Percentiles rank a stretch among this genome's conserved stretches.
Conservation (phyloP, 2,329 filamentous ascomycete species). For the Fusarium nematophilum region DNA sequence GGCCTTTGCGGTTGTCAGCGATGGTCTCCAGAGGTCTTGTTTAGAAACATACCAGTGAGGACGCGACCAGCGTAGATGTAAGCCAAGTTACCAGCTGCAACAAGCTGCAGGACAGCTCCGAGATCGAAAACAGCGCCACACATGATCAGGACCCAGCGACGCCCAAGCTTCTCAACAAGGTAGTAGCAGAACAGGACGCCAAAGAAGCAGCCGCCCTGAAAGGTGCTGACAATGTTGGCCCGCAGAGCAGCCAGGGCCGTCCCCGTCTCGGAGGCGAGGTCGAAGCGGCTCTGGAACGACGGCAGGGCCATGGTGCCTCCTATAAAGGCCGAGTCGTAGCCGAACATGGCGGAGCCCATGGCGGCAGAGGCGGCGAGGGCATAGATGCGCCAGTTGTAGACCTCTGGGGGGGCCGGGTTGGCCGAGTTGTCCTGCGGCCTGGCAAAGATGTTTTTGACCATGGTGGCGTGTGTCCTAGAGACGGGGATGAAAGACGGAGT, state of each 20-base stretch:
- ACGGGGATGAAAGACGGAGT: background rate
- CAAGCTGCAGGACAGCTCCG: conserved; percentile 62
- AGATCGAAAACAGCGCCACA: conserved; percentile 61
- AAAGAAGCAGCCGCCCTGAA: conserved; percentile 66
- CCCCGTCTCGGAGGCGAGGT: conserved; percentile 14
- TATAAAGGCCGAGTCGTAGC: conserved; percentile 41
- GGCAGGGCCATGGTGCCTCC: conserved; percentile 41
- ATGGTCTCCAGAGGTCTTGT: too few species aligned
- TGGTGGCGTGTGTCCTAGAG: background rate
- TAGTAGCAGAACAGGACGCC: conserved; percentile 64
- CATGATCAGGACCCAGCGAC: conserved; percentile 62
- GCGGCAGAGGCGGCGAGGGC: conserved; percentile 40
- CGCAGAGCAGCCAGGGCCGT: conserved; percentile 25
- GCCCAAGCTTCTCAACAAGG: conserved; percentile 66
- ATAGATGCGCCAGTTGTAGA: conserved; percentile 47
- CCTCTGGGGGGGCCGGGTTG: conserved; percentile 30
- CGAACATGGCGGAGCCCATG: conserved; percentile 45
- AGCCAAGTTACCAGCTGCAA: too few species aligned
- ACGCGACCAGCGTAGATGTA: too few species aligned
- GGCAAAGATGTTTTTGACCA: conserved; percentile 9
- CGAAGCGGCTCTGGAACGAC: conserved; percentile 36
- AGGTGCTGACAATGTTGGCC: conserved; percentile 55
- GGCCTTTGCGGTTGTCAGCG: too few species aligned
- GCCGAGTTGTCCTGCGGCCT: conserved; percentile 14
- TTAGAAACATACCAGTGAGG: too few species aligned